phyloP scores from a whole-genome alignment of 257 asterid species.

The Solanum etuberosum region DNA sequence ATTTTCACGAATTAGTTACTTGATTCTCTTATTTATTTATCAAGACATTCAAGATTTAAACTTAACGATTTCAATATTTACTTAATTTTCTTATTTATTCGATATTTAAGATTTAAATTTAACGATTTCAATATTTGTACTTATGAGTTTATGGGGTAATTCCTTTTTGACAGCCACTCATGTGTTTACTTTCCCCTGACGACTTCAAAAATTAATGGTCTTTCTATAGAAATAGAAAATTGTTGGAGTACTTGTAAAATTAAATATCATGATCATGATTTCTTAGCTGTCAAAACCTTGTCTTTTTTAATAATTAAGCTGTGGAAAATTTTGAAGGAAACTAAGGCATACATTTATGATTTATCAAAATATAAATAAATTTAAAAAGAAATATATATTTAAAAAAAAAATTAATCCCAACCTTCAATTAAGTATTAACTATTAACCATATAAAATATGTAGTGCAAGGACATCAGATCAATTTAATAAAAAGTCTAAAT shows the following conservation, averaged over 20 bases:
- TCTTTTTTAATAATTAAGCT: background rate
- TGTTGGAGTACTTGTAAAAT: background rate
- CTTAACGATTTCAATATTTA: background rate
- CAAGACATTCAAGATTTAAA: background rate
- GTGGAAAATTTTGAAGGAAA: background rate
- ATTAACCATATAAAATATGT: background rate
- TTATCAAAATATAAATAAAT: background rate
- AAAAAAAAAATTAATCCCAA: background rate
- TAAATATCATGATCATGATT: background rate
- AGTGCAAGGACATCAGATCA: background rate
- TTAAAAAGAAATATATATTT: background rate
- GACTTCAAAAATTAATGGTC: background rate
- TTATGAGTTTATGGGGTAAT: background rate
- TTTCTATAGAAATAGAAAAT: background rate
- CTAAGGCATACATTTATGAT: background rate
- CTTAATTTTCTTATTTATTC: too few species aligned
- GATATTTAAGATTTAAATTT: too few species aligned
- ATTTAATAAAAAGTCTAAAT: too few species aligned
- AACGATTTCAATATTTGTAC: background rate
- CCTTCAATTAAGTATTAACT: background rate
- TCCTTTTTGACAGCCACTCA: background rate
- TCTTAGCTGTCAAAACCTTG: background rate
- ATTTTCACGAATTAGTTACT: background rate
- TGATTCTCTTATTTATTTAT: too few species aligned
- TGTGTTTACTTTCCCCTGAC: background rate